Conservation (phyloP, 768 basidiomycete species). For the Dioszegia aurantiaca region DNA sequence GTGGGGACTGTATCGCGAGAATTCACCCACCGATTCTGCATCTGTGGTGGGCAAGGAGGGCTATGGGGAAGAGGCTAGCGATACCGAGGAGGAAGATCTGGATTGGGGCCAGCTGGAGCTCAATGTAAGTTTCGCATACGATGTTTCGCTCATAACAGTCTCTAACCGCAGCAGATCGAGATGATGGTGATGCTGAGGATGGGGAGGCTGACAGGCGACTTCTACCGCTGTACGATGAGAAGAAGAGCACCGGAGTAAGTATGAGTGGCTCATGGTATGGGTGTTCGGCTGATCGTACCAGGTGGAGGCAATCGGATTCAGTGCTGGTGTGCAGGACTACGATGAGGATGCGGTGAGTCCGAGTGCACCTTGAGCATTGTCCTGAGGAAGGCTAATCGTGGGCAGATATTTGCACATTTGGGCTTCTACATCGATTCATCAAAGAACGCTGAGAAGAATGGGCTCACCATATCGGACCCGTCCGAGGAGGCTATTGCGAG, state of each 20-base stretch:
- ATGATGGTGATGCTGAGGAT: slow-evolving; percentile 36
- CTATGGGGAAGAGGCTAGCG: slow-evolving; percentile 21
- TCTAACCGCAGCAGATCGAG: background rate
- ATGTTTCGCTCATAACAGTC: background rate
- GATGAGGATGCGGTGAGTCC: slow-evolving; percentile 60
- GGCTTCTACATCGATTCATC: slow-evolving; percentile 86
- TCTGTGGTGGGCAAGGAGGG: slow-evolving; percentile 10
- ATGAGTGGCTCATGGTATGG: background rate
- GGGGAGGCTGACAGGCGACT: slow-evolving; percentile 20
- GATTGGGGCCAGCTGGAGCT: background rate
- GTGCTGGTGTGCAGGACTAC: slow-evolving; percentile 67
- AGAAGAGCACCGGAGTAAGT: background rate
- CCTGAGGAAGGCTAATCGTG: background rate
- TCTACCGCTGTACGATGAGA: background rate
- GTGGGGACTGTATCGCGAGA: slow-evolving; percentile 31
- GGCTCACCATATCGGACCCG: slow-evolving; percentile 60
- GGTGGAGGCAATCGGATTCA: slow-evolving; percentile 68
- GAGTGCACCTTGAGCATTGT: background rate
- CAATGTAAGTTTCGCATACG: background rate
- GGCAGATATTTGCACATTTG: slow-evolving; percentile 75
- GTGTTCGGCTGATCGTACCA: slow-evolving; percentile 3
- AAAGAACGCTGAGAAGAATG: slow-evolving; percentile 66
- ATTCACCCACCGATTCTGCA: slow-evolving; percentile 7
- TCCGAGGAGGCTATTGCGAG: slow-evolving; percentile 56
- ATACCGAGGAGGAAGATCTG: slow-evolving; percentile 18